These are phyloP conservation scores for Wickerhamiella azyma DNA, from an alignment of 805 yeast genomes.

Conservation along the genomic window DNA sequence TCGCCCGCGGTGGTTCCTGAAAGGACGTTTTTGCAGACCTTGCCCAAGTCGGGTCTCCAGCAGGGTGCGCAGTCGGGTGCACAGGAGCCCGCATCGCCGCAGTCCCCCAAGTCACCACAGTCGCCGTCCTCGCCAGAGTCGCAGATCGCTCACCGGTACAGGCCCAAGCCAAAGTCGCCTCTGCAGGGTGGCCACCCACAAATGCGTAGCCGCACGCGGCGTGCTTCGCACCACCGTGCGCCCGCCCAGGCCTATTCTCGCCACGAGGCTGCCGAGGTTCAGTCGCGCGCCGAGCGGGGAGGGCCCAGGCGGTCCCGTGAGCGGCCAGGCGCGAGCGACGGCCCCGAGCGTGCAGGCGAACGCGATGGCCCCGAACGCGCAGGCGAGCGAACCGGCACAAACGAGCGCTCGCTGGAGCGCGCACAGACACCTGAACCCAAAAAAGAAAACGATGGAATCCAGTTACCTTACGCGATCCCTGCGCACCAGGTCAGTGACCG, in stretches of 20 bases:
- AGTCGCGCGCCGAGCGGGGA: slow-evolving; percentile 1
- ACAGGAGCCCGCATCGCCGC: too few relatives aligned
- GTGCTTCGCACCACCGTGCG: not conserved
- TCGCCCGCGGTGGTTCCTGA: too few relatives aligned
- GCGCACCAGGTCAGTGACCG: slow-evolving; percentile 26
- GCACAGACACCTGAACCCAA: not conserved
- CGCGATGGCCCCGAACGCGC: too few relatives aligned
- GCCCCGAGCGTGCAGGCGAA: too few relatives aligned
- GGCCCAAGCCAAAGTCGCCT: not conserved
- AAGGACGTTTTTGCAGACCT: too few relatives aligned
- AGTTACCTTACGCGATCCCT: slow-evolving; percentile 27
- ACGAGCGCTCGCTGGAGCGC: not conserved
- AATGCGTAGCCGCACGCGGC: not conserved
- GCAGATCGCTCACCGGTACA: not conserved
- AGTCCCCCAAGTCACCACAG: too few relatives aligned
- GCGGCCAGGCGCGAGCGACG: not conserved
- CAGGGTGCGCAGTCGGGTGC: too few relatives aligned
- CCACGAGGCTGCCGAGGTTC: slow-evolving; percentile 5
- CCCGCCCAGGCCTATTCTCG: slow-evolving; percentile 1
- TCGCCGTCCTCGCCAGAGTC: too few relatives aligned
- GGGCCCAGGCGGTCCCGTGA: not conserved
- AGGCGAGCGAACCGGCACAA: not conserved
- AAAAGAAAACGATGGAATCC: slow-evolving; percentile 8
- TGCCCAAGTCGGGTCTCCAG: too few relatives aligned
- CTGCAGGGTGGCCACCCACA: too few relatives aligned